These are phyloP conservation scores for Aspergillus sp. DNA, from an alignment of 2,329 filamentous ascomycete genomes.

Conservation along the genomic window DNA sequence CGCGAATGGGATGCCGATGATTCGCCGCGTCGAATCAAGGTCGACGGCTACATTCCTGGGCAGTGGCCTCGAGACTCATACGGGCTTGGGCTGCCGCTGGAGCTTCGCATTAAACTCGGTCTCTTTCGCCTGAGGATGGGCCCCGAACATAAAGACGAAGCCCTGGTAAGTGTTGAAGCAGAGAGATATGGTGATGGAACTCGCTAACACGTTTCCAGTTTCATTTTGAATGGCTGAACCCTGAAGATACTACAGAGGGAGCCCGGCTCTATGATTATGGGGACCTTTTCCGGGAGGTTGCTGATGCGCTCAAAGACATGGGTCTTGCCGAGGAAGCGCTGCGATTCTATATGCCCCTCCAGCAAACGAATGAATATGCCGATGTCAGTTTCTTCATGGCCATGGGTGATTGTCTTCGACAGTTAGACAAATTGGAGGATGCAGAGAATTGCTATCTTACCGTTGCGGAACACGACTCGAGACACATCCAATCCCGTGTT, in stretches of 20 bases:
- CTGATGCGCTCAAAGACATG: conserved; percentile 55
- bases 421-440: conserved; percentile 60
- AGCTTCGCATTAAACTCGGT: conserved; percentile 80
- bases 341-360: conserved; percentile 57
- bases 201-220: conserved; percentile 39
- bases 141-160: conserved; percentile 64
- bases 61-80: conserved; percentile 60
- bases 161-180: conserved; percentile 56
- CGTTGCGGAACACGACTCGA: conserved; percentile 69
- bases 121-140: conserved; percentile 75
- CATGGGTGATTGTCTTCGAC: conserved; percentile 63
- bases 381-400: conserved; percentile 52
- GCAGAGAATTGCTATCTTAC: conserved; percentile 77
- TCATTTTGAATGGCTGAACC: conserved; percentile 70
- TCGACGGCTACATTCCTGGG: conserved; percentile 60
- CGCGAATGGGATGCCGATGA: conserved; percentile 83
- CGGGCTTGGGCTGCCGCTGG: conserved; percentile 71
- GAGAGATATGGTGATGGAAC: background rate
- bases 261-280: conserved; percentile 64
- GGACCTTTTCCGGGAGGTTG: conserved; percentile 75
- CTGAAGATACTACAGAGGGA: conserved; percentile 54
- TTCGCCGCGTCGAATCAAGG: conserved; percentile 61
- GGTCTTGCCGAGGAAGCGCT: conserved; percentile 56
- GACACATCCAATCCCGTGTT: conserved; percentile 73
- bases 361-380: conserved; percentile 46